Conservation (phyloP, 306 rosid species). For the Begonia masoniana region DNA sequence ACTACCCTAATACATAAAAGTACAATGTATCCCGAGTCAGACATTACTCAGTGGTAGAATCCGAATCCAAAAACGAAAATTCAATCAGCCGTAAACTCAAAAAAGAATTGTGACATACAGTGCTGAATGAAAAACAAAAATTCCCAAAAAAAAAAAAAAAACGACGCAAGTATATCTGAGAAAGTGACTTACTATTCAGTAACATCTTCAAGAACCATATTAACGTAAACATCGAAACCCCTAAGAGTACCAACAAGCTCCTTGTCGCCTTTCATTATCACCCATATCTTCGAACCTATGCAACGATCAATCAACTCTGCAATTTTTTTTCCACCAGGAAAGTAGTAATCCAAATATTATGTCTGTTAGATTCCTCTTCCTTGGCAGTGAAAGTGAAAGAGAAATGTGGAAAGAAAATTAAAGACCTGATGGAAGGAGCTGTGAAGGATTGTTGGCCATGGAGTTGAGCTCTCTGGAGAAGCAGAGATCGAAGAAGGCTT, state of each 20-base stretch:
- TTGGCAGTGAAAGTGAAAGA: neutral
- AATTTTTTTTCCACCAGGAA: constrained; percentile 12
- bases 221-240: constrained; percentile 93
- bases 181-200: constrained; percentile 67
- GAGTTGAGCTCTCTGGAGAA: neutral
- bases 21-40: too few species aligned
- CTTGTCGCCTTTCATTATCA: constrained; percentile 97
- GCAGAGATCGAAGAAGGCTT: neutral
- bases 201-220: constrained; percentile 98
- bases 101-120: too few species aligned
- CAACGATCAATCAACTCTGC: constrained; percentile 95
- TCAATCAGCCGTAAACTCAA: too few species aligned
- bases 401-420: constrained; percentile 3
- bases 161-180: too few species aligned
- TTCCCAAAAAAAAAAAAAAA: too few species aligned
- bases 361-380: neutral
- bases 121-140: too few species aligned
- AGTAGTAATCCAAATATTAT: neutral
- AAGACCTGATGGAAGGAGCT: constrained; percentile 82
- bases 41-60: too few species aligned
- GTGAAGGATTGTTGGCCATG: constrained; percentile 91
- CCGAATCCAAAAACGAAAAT: too few species aligned
- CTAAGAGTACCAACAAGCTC: constrained; percentile 92
- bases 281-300: constrained; percentile 97
- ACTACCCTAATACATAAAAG: too few species aligned